Evolutionary conservation across 805 yeast species (phyloP), one percentile per base, ranked within the genome.

Genomic region (Pichia deserticola): DNA sequence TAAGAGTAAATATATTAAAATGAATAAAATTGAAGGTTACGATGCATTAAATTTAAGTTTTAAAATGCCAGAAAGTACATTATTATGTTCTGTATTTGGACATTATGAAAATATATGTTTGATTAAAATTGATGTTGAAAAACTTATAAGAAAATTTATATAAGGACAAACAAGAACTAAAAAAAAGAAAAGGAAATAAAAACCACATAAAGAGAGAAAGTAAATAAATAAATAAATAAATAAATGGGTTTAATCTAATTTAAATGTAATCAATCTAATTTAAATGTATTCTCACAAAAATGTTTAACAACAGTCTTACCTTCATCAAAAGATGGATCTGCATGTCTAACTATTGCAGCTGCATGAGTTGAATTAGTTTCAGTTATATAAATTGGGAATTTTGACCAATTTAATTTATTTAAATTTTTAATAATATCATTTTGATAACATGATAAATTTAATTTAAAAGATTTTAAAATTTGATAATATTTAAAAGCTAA

Each of bases 351-450:
- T 51, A 88, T 85, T 2, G 88, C 82, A 1, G 93, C 95, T 1
- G 95, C 88, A 60, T 88, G 96, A 1, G 95, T 77, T 41, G 81
- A 77, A 44, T 73, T 73, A 6, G 92, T 82, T 33, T 76, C 69
- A 37, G 82, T 74, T 51, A 88, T 84, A 51, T 82, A 75, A 30
- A 88, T 74, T 0, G 93, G 90, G 56, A 66, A 83, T 61, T 86
- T 88, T 40, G 69, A 63, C 95, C 95, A 89, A 2, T 68, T 59
- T 5, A 86, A 62, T 4, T 64, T 56, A 63, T 87, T 87, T 61
- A 88, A 72, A 46, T 74, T 72, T 32, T 66, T 66, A 34, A 85
- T 73, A 40, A 86, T 84, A 12, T 62, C 67, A 47, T 66, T 57
- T 60, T 86, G 90, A 34, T 60, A 53, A 9, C 58, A 52, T 6